Evolutionary conservation across 2,329 filamentous ascomycete genomes (phyloP), one percentile per base, ranked within the genome.

Genomic region (Aspergillus puulaauensis): DNA sequence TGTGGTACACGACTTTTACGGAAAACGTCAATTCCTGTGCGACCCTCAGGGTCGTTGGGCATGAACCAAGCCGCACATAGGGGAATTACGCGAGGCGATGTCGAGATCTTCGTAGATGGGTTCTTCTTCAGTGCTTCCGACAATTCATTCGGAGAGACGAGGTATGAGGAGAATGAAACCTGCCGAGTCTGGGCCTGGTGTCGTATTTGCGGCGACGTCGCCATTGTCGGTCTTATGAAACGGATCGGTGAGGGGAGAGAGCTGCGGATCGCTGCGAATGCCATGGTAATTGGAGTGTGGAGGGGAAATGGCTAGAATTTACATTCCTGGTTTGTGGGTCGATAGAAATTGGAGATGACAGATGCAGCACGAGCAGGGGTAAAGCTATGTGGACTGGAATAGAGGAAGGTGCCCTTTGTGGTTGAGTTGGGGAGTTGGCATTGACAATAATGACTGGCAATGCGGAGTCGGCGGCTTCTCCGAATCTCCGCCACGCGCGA

Each of bases 31-130:
- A 90, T 86, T 54, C 95, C 95, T 50, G 85, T 90, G 61, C 92
- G 88, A 54, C 85, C 85, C 66, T 83, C 70, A 2, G 83, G 80
- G 64, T 96, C 93, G 74, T 96, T 98, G 62, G 95, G 95, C 62
- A 99, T 85, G 72, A 97, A 99, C 95, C 95, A 99, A 23, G 91
- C 85, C 47, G 93, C 95, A 76, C 93, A 97, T 43, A 99, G 83
- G 3, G 95, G 90, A 54, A 99, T 87, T 44, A 96, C 88, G 64
- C 90, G 87, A 1, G 93, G 90, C 12, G 91, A 86, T 44, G 90
- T 89, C 59, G 90, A 91, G 67, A 93, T 90, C 61, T 88, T 86
- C 53, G 88, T 90, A 12, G 89, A 84, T 3, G 91, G 84, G 74
- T 93, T 96, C 77, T 89, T 89, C 75, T 89, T 88, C 52, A 99